Base-by-base conservation (phyloP, 148 eudicot species). In the Heliamphora exappendiculata region DNA sequence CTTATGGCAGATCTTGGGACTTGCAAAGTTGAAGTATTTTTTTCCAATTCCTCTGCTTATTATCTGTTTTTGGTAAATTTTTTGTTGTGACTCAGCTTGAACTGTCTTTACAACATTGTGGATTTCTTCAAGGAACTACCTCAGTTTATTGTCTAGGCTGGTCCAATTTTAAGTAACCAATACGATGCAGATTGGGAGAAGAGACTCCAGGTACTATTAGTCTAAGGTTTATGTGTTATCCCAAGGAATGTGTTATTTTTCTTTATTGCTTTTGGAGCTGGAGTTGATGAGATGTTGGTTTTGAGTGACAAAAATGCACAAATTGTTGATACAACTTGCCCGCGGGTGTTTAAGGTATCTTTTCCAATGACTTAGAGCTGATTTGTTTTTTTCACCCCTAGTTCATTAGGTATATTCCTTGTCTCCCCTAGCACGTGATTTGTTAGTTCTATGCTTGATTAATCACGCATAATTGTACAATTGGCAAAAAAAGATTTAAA, bases 321-420 rank as follows among this genome's bases (percentile, higher is more conserved):
- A 79, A 96, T 96, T 37, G 99, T 96, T 54, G 99, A 96, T 84
- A 96, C 99, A 78, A 96, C 99, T 78, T 96, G 99, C 80, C 98
- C 98, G 54, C 93, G 99, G 99, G 99, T 93, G 28, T 78, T 89
- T 20, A 96, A 96, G 94, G 99, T 94, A 87, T 54, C 8, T 57
- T 67, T 75, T 34, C 22, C 7, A 37, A 24, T 31, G 60, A 33
- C 76, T 73, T 26, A 67, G 69, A 62, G 44, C 59, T 83, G 50
- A 29, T 41, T 26, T 82, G 57, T 45, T 63, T 75, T 72, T n/a
- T 45, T 20, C 41, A 28, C 41, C 2, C n/a, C 11, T 36, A 20
- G 17, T 41, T 44, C 64, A 42, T 37, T 75, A 14, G 37, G 22
- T 49, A 20, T 74, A 50, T 33, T 44, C n/a, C 14, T 12, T 53